Percentiles rank a stretch among this genome's conserved stretches.
Conservation (phyloP, 192 early-diverging fungal genomes). For the Physocladia obscura region DNA sequence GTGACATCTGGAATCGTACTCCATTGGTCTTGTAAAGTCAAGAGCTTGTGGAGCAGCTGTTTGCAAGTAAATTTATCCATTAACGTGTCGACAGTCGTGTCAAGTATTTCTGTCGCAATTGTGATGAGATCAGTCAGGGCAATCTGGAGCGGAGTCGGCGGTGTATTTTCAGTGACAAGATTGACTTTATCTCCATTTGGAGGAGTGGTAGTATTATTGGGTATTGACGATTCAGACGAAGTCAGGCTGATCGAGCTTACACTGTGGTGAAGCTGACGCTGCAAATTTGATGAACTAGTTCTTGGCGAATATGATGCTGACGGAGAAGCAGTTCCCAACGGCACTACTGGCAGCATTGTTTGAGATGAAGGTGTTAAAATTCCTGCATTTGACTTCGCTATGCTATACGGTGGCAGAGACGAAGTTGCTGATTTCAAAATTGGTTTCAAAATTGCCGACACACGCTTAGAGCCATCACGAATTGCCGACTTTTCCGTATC, state of each 20-base stretch:
- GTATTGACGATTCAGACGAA: neutral
- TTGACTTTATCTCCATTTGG: no score
- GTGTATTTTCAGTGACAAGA: no score
- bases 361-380: no score
- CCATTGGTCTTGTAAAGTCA: slow-evolving; percentile 64
- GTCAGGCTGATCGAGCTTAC: no score
- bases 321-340: no score
- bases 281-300: no score
- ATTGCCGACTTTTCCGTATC: no score
- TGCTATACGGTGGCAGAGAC: no score
- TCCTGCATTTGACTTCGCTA: no score
- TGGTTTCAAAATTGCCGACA: neutral
- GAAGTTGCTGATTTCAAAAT: no score
- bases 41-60: slow-evolving; percentile 58
- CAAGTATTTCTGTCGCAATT: slow-evolving; percentile 71
- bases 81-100: slow-evolving; percentile 58
- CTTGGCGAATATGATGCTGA: no score
- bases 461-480: neutral
- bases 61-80: slow-evolving; percentile 63
- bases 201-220: neutral
- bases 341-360: no score
- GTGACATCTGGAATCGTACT: slow-evolving; percentile 12
- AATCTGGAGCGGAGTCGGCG: slow-evolving; percentile 60
- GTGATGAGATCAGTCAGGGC: slow-evolving; percentile 68
- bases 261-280: neutral